Percentiles rank a stretch among this genome's conserved stretches.
Conservation (phyloP, 495 filamentous ascomycete genomes). For the Aspergillus biplanus region DNA sequence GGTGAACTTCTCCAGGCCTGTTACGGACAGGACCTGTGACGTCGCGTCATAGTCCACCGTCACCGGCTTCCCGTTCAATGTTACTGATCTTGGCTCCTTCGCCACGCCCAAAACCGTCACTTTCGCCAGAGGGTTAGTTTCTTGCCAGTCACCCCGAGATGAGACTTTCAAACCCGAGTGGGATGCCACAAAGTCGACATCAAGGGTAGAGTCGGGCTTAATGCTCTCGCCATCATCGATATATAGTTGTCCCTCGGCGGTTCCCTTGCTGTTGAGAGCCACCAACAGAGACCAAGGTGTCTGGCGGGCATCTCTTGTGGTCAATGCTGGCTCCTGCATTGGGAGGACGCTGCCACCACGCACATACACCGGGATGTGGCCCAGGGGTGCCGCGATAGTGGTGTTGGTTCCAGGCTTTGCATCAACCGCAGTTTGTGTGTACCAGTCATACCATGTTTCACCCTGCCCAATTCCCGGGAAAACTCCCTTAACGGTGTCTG, state of each 20-base stretch:
- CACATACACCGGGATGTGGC: slow-evolving; percentile 78
- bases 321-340: slow-evolving; percentile 71
- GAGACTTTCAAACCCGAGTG: slow-evolving; percentile 49
- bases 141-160: slow-evolving; percentile 57
- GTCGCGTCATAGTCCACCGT: slow-evolving; percentile 54
- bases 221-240: slow-evolving; percentile 84
- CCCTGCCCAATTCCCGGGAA: slow-evolving; percentile 72
- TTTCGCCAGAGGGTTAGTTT: slow-evolving; percentile 64
- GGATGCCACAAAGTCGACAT: slow-evolving; percentile 59
- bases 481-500: slow-evolving; percentile 68
- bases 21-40: slow-evolving; percentile 52
- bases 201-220: slow-evolving; percentile 56
- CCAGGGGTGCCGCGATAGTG: slow-evolving; percentile 74
- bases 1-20: slow-evolving; percentile 54
- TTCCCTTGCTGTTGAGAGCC: slow-evolving; percentile 58
- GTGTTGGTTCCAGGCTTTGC: slow-evolving; percentile 65
- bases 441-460: slow-evolving; percentile 84
- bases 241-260: slow-evolving; percentile 70
- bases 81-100: slow-evolving; percentile 45
- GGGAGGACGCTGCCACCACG: slow-evolving; percentile 73
- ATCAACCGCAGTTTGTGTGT: slow-evolving; percentile 58
- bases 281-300: slow-evolving; percentile 73
- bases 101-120: slow-evolving; percentile 69
- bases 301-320: slow-evolving; percentile 63
- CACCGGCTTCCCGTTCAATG: slow-evolving; percentile 53